These are phyloP conservation scores for Lachnellula occidentalis DNA, from an alignment of 2,329 filamentous ascomycete species.

Conservation along the genomic window DNA sequence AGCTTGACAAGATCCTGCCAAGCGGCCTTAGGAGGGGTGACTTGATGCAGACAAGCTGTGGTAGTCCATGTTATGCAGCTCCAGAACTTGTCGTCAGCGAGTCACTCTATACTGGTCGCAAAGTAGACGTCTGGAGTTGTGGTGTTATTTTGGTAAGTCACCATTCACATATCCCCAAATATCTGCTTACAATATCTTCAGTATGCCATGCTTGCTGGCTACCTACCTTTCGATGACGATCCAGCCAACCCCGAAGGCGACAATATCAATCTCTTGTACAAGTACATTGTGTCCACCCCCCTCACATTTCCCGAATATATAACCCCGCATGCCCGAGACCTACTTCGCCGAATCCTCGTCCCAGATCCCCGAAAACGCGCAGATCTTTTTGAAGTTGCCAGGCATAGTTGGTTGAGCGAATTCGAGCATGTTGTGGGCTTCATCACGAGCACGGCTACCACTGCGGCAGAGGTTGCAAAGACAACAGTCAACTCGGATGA, in stretches of 20 bases:
- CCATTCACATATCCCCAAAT: background rate
- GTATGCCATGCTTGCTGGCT: conserved; percentile 98
- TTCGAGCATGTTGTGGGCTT: conserved; percentile 95
- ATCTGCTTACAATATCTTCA: conserved; percentile 37
- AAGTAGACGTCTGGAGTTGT: conserved; percentile 99
- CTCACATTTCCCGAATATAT: conserved; percentile 99
- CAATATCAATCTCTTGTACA: conserved; percentile 98
- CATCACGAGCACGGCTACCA: conserved; percentile 92
- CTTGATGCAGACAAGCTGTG: conserved; percentile 98
- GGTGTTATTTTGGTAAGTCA: conserved; percentile 88
- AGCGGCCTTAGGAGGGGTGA: conserved; percentile 81
- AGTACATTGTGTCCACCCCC: conserved; percentile 96
- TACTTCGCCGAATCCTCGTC: conserved; percentile 87
- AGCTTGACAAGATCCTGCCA: conserved; percentile 72
- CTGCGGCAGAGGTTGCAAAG: conserved; percentile 77
- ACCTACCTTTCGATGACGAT: conserved; percentile 96
- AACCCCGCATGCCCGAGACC: conserved; percentile 88
- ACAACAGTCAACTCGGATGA: conserved; percentile 61
- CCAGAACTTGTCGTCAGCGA: conserved; percentile 97
- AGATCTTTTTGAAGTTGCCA: conserved; percentile 92
- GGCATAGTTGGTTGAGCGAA: conserved; percentile 96
- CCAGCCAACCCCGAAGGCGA: conserved; percentile 97
- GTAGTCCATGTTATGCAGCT: conserved; percentile 95
- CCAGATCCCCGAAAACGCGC: conserved; percentile 92
- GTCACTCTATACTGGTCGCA: conserved; percentile 91